These are phyloP conservation scores for Kwoniella sp. DNA, from an alignment of 768 basidiomycete species.

Conservation along the genomic window DNA sequence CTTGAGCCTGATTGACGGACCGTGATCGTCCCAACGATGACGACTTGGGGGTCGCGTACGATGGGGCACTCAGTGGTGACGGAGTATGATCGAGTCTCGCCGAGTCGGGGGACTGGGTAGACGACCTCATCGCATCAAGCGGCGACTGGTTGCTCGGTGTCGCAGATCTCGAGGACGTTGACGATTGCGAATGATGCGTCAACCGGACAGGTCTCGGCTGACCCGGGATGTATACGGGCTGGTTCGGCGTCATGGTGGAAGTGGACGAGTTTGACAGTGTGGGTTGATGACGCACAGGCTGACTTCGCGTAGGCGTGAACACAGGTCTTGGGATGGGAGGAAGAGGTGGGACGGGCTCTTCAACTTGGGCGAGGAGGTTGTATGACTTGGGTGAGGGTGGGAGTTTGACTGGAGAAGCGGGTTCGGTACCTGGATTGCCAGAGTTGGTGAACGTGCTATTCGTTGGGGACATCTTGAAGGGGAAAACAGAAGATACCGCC, in stretches of 20 bases:
- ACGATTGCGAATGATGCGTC: slow-evolving; percentile 39
- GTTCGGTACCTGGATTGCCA: slow-evolving; percentile 7
- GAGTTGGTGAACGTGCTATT: slow-evolving; percentile 26
- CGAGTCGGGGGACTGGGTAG: slow-evolving; percentile 13
- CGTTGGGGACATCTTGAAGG: slow-evolving; percentile 39
- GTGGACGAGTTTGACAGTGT: slow-evolving; percentile 25
- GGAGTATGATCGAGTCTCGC: background rate
- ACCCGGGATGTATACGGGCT: slow-evolving; percentile 44
- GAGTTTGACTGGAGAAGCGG: slow-evolving; percentile 24
- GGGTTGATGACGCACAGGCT: slow-evolving; percentile 35
- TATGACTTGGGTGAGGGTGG: slow-evolving; percentile 41
- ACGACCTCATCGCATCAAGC: slow-evolving; percentile 15
- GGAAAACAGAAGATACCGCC: slow-evolving; percentile 33
- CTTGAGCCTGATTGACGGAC: slow-evolving; percentile 28
- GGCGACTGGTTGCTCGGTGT: slow-evolving; percentile 30
- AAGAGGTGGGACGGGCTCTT: slow-evolving; percentile 13
- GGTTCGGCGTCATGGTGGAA: slow-evolving; percentile 12
- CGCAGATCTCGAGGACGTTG: slow-evolving; percentile 30
- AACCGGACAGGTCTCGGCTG: slow-evolving; percentile 44
- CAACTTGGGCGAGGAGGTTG: slow-evolving; percentile 40
- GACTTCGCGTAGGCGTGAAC: slow-evolving; percentile 34
- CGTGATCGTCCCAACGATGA: slow-evolving; percentile 32
- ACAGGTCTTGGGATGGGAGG: slow-evolving; percentile 20
- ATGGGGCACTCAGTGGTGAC: slow-evolving; percentile 2
- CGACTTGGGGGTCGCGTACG: background rate